These are phyloP conservation scores for Austroboletus novae-zelandiae DNA, from an alignment of 1,284 basidiomycete species.

Conservation along the genomic window DNA sequence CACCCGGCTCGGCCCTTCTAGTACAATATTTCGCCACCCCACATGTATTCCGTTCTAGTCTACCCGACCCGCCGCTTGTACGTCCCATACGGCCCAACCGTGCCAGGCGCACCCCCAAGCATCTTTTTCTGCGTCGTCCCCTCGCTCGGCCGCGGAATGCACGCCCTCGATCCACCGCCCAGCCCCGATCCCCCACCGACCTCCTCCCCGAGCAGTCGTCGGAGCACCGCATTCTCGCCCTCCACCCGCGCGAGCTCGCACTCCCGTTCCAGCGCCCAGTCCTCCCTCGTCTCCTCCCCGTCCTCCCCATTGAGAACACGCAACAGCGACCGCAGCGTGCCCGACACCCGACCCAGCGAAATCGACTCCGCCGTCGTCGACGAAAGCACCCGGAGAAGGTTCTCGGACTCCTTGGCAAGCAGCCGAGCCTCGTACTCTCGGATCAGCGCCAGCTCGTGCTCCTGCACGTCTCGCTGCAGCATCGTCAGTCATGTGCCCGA, in stretches of 20 bases:
- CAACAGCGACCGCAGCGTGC: slow-evolving; percentile 71
- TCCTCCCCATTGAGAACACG: slow-evolving; percentile 78
- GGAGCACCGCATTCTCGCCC: slow-evolving; percentile 80
- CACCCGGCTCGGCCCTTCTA: too few relatives aligned
- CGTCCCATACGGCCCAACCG: slow-evolving; percentile 45
- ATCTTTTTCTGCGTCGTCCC: slow-evolving; percentile 34
- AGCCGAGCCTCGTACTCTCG: slow-evolving; percentile 90
- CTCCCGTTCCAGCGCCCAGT: slow-evolving; percentile 83
- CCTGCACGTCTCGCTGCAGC: slow-evolving; percentile 85
- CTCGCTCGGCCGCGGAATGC: slow-evolving; percentile 17
- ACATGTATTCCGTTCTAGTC: slow-evolving; percentile 3
- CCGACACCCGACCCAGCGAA: slow-evolving; percentile 72
- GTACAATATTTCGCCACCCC: too few relatives aligned
- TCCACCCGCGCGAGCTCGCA: slow-evolving; percentile 82
- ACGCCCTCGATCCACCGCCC: background rate
- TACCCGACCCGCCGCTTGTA: slow-evolving; percentile 34
- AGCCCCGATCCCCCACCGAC: background rate
- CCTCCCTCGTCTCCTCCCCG: slow-evolving; percentile 35
- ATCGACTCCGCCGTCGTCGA: slow-evolving; percentile 65
- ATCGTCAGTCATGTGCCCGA: background rate
- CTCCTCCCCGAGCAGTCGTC: slow-evolving; percentile 59
- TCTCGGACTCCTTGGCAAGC: slow-evolving; percentile 73
- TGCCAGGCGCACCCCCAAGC: slow-evolving; percentile 41
- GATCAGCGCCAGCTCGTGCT: slow-evolving; percentile 88
- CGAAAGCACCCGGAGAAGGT: slow-evolving; percentile 59